phyloP scores from a whole-genome alignment of 2,329 filamentous ascomycete species.

The Orbilia blumenaviensis region DNA sequence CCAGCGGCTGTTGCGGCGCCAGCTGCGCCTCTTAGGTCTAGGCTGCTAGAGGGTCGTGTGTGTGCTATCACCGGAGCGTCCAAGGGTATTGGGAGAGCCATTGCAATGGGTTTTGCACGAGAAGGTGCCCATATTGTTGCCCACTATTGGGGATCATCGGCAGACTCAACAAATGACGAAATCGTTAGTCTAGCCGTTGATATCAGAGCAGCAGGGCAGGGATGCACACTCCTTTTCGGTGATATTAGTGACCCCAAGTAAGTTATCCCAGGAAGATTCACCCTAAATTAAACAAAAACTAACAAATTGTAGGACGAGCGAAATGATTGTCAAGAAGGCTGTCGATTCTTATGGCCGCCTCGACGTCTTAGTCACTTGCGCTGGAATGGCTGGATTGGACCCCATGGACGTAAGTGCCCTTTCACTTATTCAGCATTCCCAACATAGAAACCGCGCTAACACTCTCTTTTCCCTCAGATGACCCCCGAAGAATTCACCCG shows the following conservation, averaged over 20 bases:
- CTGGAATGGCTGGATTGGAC: conserved; percentile 54
- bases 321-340: conserved; percentile 57
- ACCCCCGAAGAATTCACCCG: conserved; percentile 39
- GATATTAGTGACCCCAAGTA: conserved; percentile 58
- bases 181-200: conserved; percentile 58
- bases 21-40: conserved; percentile 54
- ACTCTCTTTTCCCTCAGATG: conserved; percentile 17
- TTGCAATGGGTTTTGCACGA: conserved; percentile 72
- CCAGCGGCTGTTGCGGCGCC: conserved; percentile 38
- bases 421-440: too few relatives aligned
- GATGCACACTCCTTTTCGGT: conserved; percentile 57
- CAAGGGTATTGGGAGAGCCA: conserved; percentile 74
- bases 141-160: conserved; percentile 57
- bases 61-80: conserved; percentile 74
- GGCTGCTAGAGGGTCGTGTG: conserved; percentile 57
- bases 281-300: background rate
- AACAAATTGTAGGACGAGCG: conserved; percentile 53
- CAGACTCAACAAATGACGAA: conserved; percentile 57
- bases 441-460: background rate
- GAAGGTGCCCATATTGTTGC: conserved; percentile 66
- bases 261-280: background rate
- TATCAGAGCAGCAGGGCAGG: conserved; percentile 57
- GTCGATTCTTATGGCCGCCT: conserved; percentile 64
- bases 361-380: conserved; percentile 77
- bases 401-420: conserved; percentile 50